Percentiles rank a stretch among this genome's conserved stretches.
phyloP scores from a whole-genome alignment of 1,284 basidiomycete species.

The Cryptococcus sp. region DNA sequence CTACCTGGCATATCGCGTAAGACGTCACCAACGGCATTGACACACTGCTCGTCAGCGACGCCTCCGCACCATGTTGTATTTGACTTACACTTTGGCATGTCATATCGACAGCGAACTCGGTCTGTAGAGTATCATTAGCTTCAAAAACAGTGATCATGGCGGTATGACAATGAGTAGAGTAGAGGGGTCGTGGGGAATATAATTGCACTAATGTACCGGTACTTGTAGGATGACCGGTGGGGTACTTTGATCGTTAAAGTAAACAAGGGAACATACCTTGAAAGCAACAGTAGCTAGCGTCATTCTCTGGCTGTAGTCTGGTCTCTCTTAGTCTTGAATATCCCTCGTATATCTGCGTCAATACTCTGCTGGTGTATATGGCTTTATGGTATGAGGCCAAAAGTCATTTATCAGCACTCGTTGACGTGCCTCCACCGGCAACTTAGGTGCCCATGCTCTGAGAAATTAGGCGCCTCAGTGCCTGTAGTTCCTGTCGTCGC shows the following conservation, averaged over 20 bases:
- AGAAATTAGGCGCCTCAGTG: no score
- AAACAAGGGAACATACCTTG: slow-evolving; percentile 22
- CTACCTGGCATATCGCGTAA: slow-evolving; percentile 33
- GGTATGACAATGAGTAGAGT: background rate
- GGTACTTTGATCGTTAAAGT: background rate
- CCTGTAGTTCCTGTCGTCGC: no score
- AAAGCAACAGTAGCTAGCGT: slow-evolving; percentile 30
- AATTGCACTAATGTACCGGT: no score
- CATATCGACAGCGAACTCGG: slow-evolving; percentile 50
- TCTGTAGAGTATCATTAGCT: slow-evolving; percentile 19
- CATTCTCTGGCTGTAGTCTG: slow-evolving; percentile 12
- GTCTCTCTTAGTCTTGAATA: background rate
- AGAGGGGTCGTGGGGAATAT: background rate
- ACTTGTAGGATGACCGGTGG: background rate
- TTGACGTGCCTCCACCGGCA: no score
- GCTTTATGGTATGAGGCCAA: background rate
- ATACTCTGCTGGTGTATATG: background rate
- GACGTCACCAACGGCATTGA: slow-evolving; percentile 38
- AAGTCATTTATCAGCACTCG: background rate
- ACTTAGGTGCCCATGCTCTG: no score
- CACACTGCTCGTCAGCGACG: slow-evolving; percentile 31
- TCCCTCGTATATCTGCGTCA: no score
- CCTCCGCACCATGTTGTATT: background rate
- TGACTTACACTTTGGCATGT: slow-evolving; percentile 45
- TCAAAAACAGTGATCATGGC: slow-evolving; percentile 2